A percentile compares a stretch with the other conserved stretches of the same genome.
phyloP scores from a whole-genome alignment of 345 rosid species.

The Rhodomyrtus tomentosa region DNA sequence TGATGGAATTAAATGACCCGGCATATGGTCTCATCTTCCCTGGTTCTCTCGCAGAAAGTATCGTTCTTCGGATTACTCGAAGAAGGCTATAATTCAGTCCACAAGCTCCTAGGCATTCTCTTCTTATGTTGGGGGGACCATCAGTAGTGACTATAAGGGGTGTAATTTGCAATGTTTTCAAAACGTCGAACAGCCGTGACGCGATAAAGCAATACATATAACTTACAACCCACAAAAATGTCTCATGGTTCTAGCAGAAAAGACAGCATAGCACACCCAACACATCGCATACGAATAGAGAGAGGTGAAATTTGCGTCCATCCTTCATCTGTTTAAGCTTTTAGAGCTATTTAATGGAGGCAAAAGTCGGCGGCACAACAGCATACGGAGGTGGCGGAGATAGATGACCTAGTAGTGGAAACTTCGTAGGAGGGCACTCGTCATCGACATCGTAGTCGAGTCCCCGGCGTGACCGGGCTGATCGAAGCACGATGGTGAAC shows the following conservation, averaged over 20 bases:
- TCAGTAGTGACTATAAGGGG: neutral
- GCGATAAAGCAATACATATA: neutral
- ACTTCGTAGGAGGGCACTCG: constrained; percentile 10
- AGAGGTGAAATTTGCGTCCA: neutral
- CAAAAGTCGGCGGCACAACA: neutral
- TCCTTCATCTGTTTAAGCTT: neutral
- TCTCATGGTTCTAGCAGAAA: neutral
- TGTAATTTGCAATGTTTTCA: neutral
- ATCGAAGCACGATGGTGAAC: constrained; percentile 23
- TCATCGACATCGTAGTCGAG: constrained; percentile 17
- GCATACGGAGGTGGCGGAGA: neutral
- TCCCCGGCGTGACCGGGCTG: constrained; percentile 1
- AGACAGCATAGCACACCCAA: neutral
- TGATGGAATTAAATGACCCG: neutral
- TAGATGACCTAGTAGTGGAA: constrained; percentile 20
- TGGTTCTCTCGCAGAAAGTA: neutral
- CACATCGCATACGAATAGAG: neutral
- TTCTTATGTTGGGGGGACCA: neutral
- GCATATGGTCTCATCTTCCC: neutral
- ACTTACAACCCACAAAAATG: neutral
- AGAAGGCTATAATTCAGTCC: neutral
- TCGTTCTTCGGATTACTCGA: neutral
- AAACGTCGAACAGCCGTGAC: neutral
- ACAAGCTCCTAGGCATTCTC: neutral
- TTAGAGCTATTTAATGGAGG: neutral